phyloP scores from a whole-genome alignment of 2,329 filamentous ascomycete genomes.

The Apiospora rasikravindrae region DNA sequence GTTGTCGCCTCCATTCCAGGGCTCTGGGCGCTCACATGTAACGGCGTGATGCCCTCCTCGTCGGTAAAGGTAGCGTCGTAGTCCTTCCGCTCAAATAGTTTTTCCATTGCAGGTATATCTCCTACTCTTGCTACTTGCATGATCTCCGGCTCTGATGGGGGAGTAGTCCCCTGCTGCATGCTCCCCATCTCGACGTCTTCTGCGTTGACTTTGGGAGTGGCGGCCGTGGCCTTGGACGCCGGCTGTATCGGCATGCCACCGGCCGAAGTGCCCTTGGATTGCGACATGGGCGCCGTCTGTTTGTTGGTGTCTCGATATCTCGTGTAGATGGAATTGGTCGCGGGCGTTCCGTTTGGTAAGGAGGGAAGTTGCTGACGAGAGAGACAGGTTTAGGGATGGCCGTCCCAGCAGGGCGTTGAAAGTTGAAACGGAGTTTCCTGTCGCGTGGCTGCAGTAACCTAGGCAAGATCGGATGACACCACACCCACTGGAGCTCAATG shows the following conservation, averaged over 20 bases:
- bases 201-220: conserved; percentile 59
- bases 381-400: not conserved
- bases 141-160: conserved; percentile 72
- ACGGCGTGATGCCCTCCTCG: conserved; percentile 90
- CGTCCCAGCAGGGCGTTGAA: not conserved
- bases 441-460: not conserved
- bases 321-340: not conserved
- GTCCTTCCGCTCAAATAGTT: conserved; percentile 82
- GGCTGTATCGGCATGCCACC: conserved; percentile 57
- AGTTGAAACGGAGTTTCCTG: not conserved
- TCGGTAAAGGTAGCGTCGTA: conserved; percentile 84
- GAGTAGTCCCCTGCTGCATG: conserved; percentile 48
- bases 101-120: conserved; percentile 85
- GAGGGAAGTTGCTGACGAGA: not conserved
- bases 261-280: conserved; percentile 35
- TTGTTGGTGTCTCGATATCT: not conserved
- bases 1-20: not conserved
- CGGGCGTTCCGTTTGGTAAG: not conserved
- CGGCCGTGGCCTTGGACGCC: conserved; percentile 58
- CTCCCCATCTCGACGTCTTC: conserved; percentile 61
- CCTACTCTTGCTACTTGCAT: conserved; percentile 95
- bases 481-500: not conserved
- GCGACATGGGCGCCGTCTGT: conserved; percentile 44
- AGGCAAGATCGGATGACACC: conserved; percentile 11
- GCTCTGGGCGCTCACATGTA: conserved; percentile 72